Conservation (phyloP, 495 filamentous ascomycete genomes). For the Penicillium arizonense region DNA sequence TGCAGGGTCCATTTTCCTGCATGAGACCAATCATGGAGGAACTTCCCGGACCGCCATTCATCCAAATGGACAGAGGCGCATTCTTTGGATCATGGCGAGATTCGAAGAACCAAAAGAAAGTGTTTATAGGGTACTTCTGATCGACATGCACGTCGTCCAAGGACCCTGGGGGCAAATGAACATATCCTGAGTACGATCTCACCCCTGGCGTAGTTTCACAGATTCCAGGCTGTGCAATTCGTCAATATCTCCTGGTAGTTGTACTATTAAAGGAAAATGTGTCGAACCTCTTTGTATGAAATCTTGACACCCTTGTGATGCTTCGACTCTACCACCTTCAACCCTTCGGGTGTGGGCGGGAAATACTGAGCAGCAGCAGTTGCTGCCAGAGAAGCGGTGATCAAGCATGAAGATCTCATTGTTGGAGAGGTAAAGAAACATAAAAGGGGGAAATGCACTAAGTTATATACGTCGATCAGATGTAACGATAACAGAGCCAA, state of each 20-base stretch:
- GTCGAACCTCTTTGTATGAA: constrained; percentile 60
- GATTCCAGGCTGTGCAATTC: constrained; percentile 39
- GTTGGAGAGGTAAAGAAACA: no score
- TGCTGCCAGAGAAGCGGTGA: constrained; percentile 16
- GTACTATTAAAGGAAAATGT: neutral
- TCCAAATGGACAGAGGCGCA: constrained; percentile 54
- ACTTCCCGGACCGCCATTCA: constrained; percentile 57
- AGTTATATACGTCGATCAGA: no score
- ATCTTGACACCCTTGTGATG: constrained; percentile 58
- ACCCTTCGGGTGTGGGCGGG: constrained; percentile 50
- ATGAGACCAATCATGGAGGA: constrained; percentile 62
- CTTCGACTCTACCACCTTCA: constrained; percentile 56
- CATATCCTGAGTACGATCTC: constrained; percentile 42
- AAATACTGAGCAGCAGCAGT: constrained; percentile 47
- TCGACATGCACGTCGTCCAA: constrained; percentile 31
- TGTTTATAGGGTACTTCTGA: constrained; percentile 41
- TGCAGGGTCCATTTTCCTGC: constrained; percentile 62
- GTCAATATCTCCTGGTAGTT: constrained; percentile 7
- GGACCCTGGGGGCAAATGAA: constrained; percentile 37
- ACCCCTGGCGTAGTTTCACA: constrained; percentile 53
- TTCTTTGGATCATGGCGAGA: constrained; percentile 43
- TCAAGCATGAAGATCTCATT: constrained; percentile 4
- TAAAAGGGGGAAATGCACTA: no score
- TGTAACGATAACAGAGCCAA: no score
- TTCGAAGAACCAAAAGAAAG: constrained; percentile 51